phyloP scores from a whole-genome alignment of 2,329 filamentous ascomycete species.

The Apiospora pterosperma region DNA sequence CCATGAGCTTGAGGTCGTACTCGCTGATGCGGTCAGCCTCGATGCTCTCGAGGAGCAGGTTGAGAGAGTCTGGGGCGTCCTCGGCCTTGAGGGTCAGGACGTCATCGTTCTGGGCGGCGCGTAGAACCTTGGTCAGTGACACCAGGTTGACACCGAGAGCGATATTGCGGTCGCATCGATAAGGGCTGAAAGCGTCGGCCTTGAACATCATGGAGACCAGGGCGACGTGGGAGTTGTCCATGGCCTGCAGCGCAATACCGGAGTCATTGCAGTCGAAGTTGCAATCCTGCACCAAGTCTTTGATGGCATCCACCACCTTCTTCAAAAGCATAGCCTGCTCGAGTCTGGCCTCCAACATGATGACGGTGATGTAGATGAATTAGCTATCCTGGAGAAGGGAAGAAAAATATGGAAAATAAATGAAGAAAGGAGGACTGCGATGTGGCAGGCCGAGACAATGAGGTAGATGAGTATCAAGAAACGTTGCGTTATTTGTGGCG shows the following conservation, averaged over 20 bases:
- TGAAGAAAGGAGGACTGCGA: neutral
- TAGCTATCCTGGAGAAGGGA: neutral
- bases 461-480: slow-evolving; percentile 1
- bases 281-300: slow-evolving; percentile 98
- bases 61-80: slow-evolving; percentile 92
- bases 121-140: slow-evolving; percentile 95
- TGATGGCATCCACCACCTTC: slow-evolving; percentile 99
- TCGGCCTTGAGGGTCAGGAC: slow-evolving; percentile 95
- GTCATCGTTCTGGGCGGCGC: slow-evolving; percentile 90
- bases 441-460: neutral
- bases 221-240: slow-evolving; percentile 99
- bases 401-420: neutral
- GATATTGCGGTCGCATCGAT: slow-evolving; percentile 98
- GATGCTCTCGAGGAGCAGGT: slow-evolving; percentile 89
- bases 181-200: slow-evolving; percentile 89
- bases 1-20: slow-evolving; percentile 99
- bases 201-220: slow-evolving; percentile 99
- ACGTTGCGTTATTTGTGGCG: neutral
- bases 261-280: slow-evolving; percentile 99
- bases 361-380: slow-evolving; percentile 26
- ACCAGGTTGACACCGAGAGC: slow-evolving; percentile 95
- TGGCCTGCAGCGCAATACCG: slow-evolving; percentile 94
- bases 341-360: slow-evolving; percentile 94
- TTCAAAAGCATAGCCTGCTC: slow-evolving; percentile 92
- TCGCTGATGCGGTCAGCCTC: slow-evolving; percentile 91